These are phyloP conservation scores for Eutrema japonicum DNA, from an alignment of 345 rosid genomes.

Conservation along the genomic window DNA sequence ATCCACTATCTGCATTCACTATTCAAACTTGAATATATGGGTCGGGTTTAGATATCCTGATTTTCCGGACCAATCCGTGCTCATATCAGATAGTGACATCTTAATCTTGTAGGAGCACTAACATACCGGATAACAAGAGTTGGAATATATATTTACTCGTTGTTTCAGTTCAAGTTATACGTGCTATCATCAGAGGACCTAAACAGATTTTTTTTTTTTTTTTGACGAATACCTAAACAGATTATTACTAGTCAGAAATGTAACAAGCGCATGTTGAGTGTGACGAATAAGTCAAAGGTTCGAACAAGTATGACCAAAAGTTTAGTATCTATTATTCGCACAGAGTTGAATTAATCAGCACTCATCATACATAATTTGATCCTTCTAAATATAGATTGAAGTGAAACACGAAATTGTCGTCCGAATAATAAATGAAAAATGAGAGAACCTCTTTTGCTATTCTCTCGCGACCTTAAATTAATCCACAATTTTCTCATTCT, in stretches of 20 bases:
- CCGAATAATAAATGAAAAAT: slow-evolving; percentile 5
- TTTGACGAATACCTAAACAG: too few species aligned
- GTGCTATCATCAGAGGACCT: neutral
- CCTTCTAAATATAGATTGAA: slow-evolving; percentile 33
- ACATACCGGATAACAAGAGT: neutral
- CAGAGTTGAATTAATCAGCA: slow-evolving; percentile 5
- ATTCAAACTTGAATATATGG: too few species aligned
- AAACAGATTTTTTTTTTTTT: neutral
- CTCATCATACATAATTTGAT: neutral
- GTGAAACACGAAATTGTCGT: slow-evolving; percentile 32
- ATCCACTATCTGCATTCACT: too few species aligned
- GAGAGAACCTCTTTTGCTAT: slow-evolving; percentile 24
- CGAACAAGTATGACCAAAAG: neutral
- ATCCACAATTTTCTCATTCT: slow-evolving; percentile 30
- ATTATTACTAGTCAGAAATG: slow-evolving; percentile 5
- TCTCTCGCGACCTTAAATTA: slow-evolving; percentile 26
- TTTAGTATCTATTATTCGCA: neutral
- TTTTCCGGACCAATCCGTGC: too few species aligned
- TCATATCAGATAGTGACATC: too few species aligned
- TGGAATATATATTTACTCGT: neutral
- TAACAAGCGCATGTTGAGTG: slow-evolving; percentile 3
- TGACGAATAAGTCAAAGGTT: slow-evolving; percentile 17
- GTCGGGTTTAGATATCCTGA: too few species aligned
- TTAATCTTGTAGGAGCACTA: too few species aligned
- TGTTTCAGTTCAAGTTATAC: slow-evolving; percentile 12